Evolutionary conservation across 805 yeast genomes (phyloP).

Genomic region (Candida ulmi): DNA sequence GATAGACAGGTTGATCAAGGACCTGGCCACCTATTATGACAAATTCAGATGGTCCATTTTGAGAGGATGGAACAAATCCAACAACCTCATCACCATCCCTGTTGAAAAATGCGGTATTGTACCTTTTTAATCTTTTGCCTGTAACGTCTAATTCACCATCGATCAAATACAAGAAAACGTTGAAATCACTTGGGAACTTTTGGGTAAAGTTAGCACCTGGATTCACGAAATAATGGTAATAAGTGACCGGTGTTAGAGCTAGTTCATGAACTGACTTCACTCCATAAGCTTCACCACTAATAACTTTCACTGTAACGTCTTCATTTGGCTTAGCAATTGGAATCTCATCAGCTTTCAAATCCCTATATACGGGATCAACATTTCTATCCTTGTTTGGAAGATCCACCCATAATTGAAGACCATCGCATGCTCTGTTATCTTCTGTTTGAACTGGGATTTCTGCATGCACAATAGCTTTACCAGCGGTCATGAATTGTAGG

Average conservation of each 20-base stretch:
- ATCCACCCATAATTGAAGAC: slow-evolving; percentile 88
- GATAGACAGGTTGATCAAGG: slow-evolving; percentile 70
- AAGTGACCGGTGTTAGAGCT: slow-evolving; percentile 78
- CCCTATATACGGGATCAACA: slow-evolving; percentile 71
- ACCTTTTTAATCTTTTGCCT: slow-evolving; percentile 37
- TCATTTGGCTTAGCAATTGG: slow-evolving; percentile 66
- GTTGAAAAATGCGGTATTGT: slow-evolving; percentile 57
- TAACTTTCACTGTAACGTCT: slow-evolving; percentile 61
- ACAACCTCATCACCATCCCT: slow-evolving; percentile 58
- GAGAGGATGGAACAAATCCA: slow-evolving; percentile 44
- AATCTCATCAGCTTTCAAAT: slow-evolving; percentile 61
- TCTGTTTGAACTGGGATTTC: slow-evolving; percentile 70
- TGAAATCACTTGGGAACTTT: slow-evolving; percentile 52
- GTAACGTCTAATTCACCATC: slow-evolving; percentile 52
- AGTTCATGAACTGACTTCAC: slow-evolving; percentile 67
- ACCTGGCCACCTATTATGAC: slow-evolving; percentile 73
- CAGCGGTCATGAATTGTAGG: slow-evolving; percentile 92
- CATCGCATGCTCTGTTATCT: slow-evolving; percentile 47
- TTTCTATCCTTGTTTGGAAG: slow-evolving; percentile 60
- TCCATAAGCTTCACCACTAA: slow-evolving; percentile 73
- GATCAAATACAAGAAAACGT: slow-evolving; percentile 63
- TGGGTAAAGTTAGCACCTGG: slow-evolving; percentile 65
- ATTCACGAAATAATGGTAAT: slow-evolving; percentile 58
- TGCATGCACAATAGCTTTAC: slow-evolving; percentile 78
- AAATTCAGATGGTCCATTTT: slow-evolving; percentile 47